Percentiles rank a stretch among this genome's conserved stretches.
phyloP scores from a whole-genome alignment of 1,284 basidiomycete genomes.

The Coniferiporia sulphurascens region DNA sequence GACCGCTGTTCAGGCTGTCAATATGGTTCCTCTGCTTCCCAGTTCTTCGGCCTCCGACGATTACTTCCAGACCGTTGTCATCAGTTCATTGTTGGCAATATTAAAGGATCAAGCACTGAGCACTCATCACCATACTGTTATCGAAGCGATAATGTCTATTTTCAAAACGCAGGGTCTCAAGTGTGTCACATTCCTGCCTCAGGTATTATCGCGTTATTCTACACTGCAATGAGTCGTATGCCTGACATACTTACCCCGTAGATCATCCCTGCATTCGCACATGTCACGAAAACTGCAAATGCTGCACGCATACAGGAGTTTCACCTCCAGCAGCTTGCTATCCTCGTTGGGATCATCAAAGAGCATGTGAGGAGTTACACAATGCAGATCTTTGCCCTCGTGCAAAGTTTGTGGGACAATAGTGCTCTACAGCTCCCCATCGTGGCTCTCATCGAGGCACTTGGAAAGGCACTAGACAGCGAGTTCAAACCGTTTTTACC shows the following conservation, averaged over 20 bases:
- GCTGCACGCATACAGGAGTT: conserved; percentile 86
- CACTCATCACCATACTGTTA: conserved; percentile 87
- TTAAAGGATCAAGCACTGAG: conserved; percentile 86
- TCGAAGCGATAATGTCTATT: conserved; percentile 99
- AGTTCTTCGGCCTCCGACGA: conserved; percentile 70
- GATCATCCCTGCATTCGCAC: conserved; percentile 96
- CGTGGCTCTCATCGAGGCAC: conserved; percentile 89
- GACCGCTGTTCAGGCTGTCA: conserved; percentile 56
- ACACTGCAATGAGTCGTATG: background rate
- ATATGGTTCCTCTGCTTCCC: conserved; percentile 49
- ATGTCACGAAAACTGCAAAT: conserved; percentile 77
- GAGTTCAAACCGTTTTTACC: conserved; percentile 99
- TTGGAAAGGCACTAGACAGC: conserved; percentile 94
- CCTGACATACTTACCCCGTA: conserved; percentile 31
- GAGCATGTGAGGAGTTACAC: conserved; percentile 96
- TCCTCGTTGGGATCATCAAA: conserved; percentile 95
- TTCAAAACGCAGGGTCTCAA: conserved; percentile 98
- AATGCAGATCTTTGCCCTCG: conserved; percentile 75
- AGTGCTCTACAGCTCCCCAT: conserved; percentile 86
- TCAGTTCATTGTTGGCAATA: conserved; percentile 85
- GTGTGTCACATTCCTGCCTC: conserved; percentile 93
- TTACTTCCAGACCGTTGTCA: conserved; percentile 96
- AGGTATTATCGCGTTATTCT: conserved; percentile 45
- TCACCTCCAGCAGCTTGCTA: conserved; percentile 94
- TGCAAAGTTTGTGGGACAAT: conserved; percentile 90